Conservation (phyloP, 1,284 basidiomycete genomes). For the Ceratobasidium sp. region DNA sequence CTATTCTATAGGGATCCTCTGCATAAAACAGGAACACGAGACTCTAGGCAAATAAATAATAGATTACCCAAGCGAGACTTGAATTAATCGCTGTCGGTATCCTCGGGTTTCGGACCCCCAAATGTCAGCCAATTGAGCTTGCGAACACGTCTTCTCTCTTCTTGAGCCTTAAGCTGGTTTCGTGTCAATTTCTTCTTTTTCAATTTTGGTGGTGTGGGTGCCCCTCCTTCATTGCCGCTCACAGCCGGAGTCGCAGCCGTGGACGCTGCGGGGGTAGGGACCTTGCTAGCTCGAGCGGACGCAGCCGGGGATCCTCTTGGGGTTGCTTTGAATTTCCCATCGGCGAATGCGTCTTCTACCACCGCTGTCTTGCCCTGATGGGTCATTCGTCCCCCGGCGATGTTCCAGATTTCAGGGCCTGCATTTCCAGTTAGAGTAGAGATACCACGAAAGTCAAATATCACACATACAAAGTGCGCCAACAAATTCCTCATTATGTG, state of each 20-base stretch:
- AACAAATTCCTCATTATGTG: conserved; percentile 77
- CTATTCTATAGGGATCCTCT: conserved; percentile 1
- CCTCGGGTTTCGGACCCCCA: conserved; percentile 84
- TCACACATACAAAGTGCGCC: conserved; percentile 81
- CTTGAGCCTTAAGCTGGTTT: conserved; percentile 90
- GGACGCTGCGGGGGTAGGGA: conserved; percentile 75
- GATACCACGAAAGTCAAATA: not conserved
- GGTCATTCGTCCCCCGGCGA: conserved; percentile 83
- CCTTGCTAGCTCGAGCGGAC: conserved; percentile 52
- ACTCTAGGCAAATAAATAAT: conserved; percentile 46
- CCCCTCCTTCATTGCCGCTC: conserved; percentile 76
- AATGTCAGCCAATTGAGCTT: conserved; percentile 88
- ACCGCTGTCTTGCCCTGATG: conserved; percentile 90
- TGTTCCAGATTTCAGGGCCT: conserved; percentile 87
- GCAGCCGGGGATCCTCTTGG: conserved; percentile 52
- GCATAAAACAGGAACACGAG: conserved; percentile 16
- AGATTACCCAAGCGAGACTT: not conserved
- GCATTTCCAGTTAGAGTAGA: conserved; percentile 5
- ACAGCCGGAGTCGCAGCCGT: conserved; percentile 75
- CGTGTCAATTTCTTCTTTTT: conserved; percentile 95
- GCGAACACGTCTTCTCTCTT: conserved; percentile 82
- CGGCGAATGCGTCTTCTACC: conserved; percentile 80
- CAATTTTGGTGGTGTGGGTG: conserved; percentile 60
- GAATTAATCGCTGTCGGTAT: conserved; percentile 75
- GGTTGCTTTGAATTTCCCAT: conserved; percentile 54